These are phyloP conservation scores for Sutorius eximius DNA, from an alignment of 1,284 basidiomycete species.

Conservation along the genomic window DNA sequence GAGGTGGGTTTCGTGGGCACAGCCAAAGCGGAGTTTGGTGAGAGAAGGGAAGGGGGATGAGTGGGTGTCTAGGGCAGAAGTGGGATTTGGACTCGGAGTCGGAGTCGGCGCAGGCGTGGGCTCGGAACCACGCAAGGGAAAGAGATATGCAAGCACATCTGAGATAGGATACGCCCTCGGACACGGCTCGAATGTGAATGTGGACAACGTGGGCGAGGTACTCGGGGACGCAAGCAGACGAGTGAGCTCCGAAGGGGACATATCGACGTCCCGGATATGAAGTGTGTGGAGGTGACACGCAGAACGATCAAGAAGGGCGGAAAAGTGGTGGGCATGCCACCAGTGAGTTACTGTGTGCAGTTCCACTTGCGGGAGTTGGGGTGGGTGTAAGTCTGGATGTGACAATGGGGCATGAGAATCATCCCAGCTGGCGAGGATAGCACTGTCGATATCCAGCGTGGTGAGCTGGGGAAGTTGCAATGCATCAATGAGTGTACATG, in stretches of 20 bases:
- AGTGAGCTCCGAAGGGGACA: conserved; percentile 23
- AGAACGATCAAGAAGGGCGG: conserved; percentile 24
- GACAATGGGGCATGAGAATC: not conserved
- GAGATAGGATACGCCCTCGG: conserved; percentile 19
- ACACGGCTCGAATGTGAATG: conserved; percentile 27
- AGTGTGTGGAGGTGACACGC: conserved; percentile 23
- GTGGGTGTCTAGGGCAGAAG: not conserved
- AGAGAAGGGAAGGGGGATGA: conserved; percentile 17
- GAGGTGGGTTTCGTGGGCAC: conserved; percentile 24
- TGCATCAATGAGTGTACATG: conserved; percentile 18
- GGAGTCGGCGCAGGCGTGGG: not conserved
- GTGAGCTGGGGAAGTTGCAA: conserved; percentile 25
- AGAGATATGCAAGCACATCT: conserved; percentile 17
- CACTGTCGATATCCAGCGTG: conserved; percentile 25
- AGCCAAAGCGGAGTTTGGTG: conserved; percentile 20
- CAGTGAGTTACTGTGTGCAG: conserved; percentile 1
- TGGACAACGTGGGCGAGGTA: conserved; percentile 17
- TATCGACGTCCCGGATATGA: conserved; percentile 24
- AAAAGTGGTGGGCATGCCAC: conserved; percentile 30
- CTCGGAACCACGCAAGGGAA: not conserved
- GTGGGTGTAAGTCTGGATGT: conserved; percentile 11
- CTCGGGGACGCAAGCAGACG: conserved; percentile 23
- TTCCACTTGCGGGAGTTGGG: not conserved
- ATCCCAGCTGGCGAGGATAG: conserved; percentile 22
- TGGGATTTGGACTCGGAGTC: not conserved